Evolutionary conservation across 495 filamentous ascomycete genomes (phyloP).

Genomic region (Margaritispora aquatica): DNA sequence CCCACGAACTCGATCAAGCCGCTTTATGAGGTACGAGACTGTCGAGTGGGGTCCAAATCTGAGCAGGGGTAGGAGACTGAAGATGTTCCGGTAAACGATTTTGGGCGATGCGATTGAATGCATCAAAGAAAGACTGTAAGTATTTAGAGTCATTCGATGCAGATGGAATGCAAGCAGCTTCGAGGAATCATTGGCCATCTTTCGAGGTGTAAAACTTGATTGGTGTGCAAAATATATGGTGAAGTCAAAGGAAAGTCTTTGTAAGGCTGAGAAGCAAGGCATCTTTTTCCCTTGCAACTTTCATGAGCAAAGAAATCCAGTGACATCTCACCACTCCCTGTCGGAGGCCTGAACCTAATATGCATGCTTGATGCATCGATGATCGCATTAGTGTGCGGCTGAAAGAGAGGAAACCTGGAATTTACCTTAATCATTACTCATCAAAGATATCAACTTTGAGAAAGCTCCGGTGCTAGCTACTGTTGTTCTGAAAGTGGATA

Average conservation of each 20-base stretch:
- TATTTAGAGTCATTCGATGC: not conserved
- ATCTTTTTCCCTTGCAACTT: not conserved
- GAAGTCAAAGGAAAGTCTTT: not conserved
- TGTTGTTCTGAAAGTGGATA: not conserved
- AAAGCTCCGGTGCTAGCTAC: no score
- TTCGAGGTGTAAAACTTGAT: not conserved
- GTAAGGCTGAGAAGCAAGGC: not conserved
- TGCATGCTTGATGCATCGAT: not conserved
- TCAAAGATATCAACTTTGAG: no score
- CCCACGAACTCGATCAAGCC: not conserved
- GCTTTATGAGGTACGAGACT: not conserved
- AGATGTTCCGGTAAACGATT: not conserved
- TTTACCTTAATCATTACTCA: no score
- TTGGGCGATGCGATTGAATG: not conserved
- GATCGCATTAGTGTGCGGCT: constrained; percentile 1
- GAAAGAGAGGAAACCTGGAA: no score
- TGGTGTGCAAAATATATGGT: not conserved
- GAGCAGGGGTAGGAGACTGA: not conserved
- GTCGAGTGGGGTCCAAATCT: not conserved
- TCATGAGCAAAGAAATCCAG: not conserved
- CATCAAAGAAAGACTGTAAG: not conserved
- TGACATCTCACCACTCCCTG: not conserved
- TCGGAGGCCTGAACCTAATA: constrained; percentile 1
- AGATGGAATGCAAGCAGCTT: not conserved
- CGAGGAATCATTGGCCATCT: not conserved